Percentiles rank a stretch among this genome's conserved stretches.
These are phyloP conservation scores for Backusella westeae DNA, from an alignment of 192 early-diverging fungal genomes.

Conservation along the genomic window DNA sequence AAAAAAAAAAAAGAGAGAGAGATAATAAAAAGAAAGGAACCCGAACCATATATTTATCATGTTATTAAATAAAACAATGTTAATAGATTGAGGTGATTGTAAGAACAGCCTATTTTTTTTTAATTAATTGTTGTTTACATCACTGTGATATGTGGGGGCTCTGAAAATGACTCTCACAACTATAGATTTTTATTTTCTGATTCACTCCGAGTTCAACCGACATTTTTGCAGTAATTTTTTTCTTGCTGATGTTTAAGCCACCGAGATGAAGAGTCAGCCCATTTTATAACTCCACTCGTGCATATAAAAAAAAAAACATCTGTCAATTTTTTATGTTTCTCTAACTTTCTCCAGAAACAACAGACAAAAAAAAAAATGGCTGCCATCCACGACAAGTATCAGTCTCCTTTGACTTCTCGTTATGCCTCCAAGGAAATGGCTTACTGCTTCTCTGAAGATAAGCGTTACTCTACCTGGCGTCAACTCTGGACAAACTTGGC, in stretches of 20 bases:
- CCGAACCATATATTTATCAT: background rate
- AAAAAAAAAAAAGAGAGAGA: background rate
- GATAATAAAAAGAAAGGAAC: no score
- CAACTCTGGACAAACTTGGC: constrained; percentile 94
- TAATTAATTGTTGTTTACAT: background rate
- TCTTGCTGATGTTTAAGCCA: background rate
- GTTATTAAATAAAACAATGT: background rate
- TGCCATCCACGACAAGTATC: constrained; percentile 77
- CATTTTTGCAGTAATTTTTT: background rate
- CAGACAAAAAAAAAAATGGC: background rate
- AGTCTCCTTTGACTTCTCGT: constrained; percentile 93
- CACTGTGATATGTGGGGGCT: no score
- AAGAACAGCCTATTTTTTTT: background rate
- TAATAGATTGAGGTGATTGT: background rate
- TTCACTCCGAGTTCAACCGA: constrained; percentile 1
- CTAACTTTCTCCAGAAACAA: background rate
- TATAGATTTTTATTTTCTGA: background rate
- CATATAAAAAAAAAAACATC: background rate
- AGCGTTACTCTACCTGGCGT: constrained; percentile 94
- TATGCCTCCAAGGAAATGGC: constrained; percentile 98
- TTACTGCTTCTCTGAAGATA: constrained; percentile 94
- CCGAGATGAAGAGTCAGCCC: background rate
- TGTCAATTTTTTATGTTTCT: background rate
- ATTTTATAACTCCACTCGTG: constrained; percentile 1
- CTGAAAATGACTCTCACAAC: no score